Conservation (phyloP, 23 red algal species). For the Cyanidium caldarium region DNA sequence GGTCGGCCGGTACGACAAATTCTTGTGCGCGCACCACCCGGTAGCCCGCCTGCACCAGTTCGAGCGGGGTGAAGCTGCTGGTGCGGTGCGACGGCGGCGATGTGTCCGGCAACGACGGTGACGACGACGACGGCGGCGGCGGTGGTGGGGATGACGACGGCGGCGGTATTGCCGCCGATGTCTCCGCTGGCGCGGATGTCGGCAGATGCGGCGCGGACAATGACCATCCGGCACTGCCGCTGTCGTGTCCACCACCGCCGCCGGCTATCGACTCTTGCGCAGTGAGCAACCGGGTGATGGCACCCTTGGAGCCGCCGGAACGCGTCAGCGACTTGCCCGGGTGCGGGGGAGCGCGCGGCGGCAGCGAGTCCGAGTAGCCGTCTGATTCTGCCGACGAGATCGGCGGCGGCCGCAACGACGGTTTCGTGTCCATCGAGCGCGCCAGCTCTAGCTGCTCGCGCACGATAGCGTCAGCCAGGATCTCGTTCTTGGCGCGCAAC, state of each 20-base stretch:
- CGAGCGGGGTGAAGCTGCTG: background rate
- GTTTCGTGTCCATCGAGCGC: background rate
- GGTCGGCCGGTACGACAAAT: background rate
- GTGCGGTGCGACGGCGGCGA: background rate
- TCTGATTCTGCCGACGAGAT: background rate
- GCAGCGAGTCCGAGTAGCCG: background rate
- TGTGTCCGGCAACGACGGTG: too few relatives aligned
- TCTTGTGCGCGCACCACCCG: background rate
- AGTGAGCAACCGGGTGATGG: background rate
- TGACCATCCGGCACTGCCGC: too few relatives aligned
- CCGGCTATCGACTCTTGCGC: too few relatives aligned
- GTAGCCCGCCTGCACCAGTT: background rate
- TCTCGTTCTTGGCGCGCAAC: background rate
- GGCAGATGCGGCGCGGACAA: too few relatives aligned
- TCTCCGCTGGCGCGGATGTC: too few relatives aligned
- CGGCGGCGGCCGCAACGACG: background rate
- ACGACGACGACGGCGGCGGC: too few relatives aligned
- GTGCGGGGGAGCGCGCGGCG: background rate
- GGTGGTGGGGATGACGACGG: too few relatives aligned
- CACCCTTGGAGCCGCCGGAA: background rate
- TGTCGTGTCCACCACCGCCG: too few relatives aligned
- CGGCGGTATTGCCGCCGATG: too few relatives aligned
- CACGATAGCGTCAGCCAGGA: background rate
- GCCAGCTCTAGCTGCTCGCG: background rate
- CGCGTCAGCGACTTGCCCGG: background rate